Evolutionary conservation across 768 basidiomycete genomes (phyloP), one percentile per base, ranked within the genome.

Genomic region (Agrocybe praecox): DNA sequence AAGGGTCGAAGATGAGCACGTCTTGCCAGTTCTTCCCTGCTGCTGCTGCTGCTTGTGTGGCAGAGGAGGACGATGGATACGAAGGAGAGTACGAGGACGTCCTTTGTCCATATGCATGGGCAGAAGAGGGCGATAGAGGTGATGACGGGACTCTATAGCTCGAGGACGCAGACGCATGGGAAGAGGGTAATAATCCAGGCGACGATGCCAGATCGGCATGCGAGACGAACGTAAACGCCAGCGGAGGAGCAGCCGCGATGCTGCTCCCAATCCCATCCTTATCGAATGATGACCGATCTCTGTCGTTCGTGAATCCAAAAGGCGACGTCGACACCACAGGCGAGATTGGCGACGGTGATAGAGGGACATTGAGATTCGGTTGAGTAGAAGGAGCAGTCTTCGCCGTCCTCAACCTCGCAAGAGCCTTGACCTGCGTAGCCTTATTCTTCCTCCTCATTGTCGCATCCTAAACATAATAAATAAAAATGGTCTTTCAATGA

Each of bases 1-100:
- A 69, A 0, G 87, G 83, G 63, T 91, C 87, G 62, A 92, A 90
- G 2, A 90, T 63, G 17, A 91, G 76, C 2, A 90, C 58, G 55
- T 92, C 89, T 66, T 88, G 88, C 61, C 79, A 82, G 56, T 85
- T 84, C 18, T 68, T 68, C 24, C 19, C n/a, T 12, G 17, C 23
- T 6, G 24, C 26, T 8, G 33, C 23, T 12, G 52, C 21, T 2
- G 50, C 12, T 22, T n/a, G n/a, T n/a, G 34, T 51, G 50, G 34
- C 48, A 26, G 21, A 8, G 8, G 48, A 8, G 8, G 48, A 29
- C 9, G 26, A 29, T 5, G 76, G 63, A 24, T 70, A 63, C 58
- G 72, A 11, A 47, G 60, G 72, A 44, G 70, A 59, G 6, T 46
- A 48, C 17, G 46, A 52, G 10, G 57, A 36, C 9, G 26, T 9